Conservation (phyloP, 805 yeast genomes). For the Ogataea nitratoaversa region DNA sequence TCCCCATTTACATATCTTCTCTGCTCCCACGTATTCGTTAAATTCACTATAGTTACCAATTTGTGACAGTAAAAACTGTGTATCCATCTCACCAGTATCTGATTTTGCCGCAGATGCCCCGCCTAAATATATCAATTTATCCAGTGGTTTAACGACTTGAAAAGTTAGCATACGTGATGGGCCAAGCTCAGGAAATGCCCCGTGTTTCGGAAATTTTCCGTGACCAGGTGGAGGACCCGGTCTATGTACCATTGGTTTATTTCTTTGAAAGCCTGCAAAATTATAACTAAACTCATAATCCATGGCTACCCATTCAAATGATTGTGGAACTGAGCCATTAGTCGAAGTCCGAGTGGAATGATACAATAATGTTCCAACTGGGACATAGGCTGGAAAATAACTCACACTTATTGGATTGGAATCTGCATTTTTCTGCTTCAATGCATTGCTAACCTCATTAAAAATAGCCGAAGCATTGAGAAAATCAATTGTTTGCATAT, state of each 20-base stretch:
- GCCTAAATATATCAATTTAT: slow-evolving; percentile 49
- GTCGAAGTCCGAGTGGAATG: slow-evolving; percentile 41
- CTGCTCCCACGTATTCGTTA: slow-evolving; percentile 45
- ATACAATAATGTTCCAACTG: slow-evolving; percentile 53
- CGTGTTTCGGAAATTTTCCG: no score
- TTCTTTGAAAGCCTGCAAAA: slow-evolving; percentile 33
- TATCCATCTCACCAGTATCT: slow-evolving; percentile 57
- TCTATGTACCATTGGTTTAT: slow-evolving; percentile 8
- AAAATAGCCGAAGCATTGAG: slow-evolving; percentile 52
- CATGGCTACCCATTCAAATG: slow-evolving; percentile 62
- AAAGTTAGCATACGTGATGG: slow-evolving; percentile 41
- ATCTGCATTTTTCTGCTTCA: slow-evolving; percentile 48
- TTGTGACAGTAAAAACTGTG: slow-evolving; percentile 42
- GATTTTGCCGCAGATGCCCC: slow-evolving; percentile 69
- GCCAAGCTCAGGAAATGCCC: no score
- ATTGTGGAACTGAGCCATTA: slow-evolving; percentile 36
- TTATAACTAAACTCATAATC: slow-evolving; percentile 56
- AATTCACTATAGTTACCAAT: slow-evolving; percentile 25
- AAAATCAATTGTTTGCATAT: slow-evolving; percentile 33
- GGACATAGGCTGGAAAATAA: slow-evolving; percentile 56
- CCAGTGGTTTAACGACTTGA: slow-evolving; percentile 42
- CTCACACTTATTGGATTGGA: slow-evolving; percentile 54
- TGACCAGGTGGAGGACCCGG: slow-evolving; percentile 4
- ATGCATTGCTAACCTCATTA: slow-evolving; percentile 49
- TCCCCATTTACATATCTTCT: slow-evolving; percentile 53